phyloP scores from a whole-genome alignment of 2,329 filamentous ascomycete genomes.

The Graphilbum sp. region DNA sequence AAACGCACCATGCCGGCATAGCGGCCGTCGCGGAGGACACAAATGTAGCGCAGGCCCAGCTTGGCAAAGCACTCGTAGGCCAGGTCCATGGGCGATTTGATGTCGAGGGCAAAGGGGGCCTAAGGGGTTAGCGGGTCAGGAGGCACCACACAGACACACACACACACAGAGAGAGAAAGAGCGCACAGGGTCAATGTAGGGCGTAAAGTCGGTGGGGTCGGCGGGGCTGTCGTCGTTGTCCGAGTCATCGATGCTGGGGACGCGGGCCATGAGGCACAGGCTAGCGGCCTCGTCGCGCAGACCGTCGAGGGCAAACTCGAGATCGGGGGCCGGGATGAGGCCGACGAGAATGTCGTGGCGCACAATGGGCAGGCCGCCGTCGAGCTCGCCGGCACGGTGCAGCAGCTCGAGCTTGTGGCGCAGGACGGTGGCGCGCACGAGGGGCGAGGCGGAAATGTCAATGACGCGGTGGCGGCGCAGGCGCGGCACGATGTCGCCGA shows the following conservation, averaged over 20 bases:
- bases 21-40: conserved; percentile 66
- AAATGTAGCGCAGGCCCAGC: conserved; percentile 80
- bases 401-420: conserved; percentile 68
- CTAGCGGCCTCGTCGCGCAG: conserved; percentile 57
- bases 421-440: conserved; percentile 61
- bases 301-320: conserved; percentile 82
- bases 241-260: conserved; percentile 45
- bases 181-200: conserved; percentile 88
- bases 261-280: conserved; percentile 67
- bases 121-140: too few species aligned
- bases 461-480: conserved; percentile 64
- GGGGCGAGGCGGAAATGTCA: conserved; percentile 69
- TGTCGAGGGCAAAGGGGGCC: conserved; percentile 77
- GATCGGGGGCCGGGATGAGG: conserved; percentile 81
- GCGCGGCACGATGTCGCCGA: conserved; percentile 72
- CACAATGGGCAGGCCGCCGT: conserved; percentile 79
- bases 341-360: conserved; percentile 68
- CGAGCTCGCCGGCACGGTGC: conserved; percentile 74
- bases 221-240: conserved; percentile 30
- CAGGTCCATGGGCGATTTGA: conserved; percentile 79
- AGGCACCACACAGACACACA: conserved; percentile 6
- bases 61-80: conserved; percentile 97
- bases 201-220: conserved; percentile 73
- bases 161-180: too few species aligned
- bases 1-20: conserved; percentile 71